Evolutionary conservation across 306 rosid species (phyloP), one percentile per base, ranked within the genome.

Genomic region (Vachellia pachyceras): DNA sequence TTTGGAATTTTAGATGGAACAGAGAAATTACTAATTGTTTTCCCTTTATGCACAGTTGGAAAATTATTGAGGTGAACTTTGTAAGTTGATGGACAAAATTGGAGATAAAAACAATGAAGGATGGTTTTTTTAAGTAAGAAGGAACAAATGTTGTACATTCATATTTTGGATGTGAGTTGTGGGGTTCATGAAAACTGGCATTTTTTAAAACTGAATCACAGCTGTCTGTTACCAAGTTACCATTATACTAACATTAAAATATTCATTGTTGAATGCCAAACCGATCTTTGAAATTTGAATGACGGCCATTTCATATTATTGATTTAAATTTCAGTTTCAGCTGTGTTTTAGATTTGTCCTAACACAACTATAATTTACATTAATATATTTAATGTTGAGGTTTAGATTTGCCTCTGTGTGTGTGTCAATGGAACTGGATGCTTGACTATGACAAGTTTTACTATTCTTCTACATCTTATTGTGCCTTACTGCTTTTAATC

Each of bases 401-500:
- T 57, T 60, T 25, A 52, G 10, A 10, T 50, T 17, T 50, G 11
- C n/a, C n/a, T 63, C 22, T 33, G 6, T 66, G 18, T 2, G n/a
- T n/a, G n/a, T 60, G 3, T 37, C 10, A 37, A 10, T 66, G 47
- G 72, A 66, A 66, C 57, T 45, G 17, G 37, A 60, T 40, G 23
- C 14, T 6, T 67, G 39, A 13, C 40, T 13, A 63, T 11, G 36
- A 60, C 18, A 33, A 42, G 29, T 7, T 67, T 72, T 35, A 12
- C 18, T 66, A 29, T 60, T 42, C 23, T 76, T 9, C 57, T 77
- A 44, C 73, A 47, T 68, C 36, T 76, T 65, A 77, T 76, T 61
- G 67, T 83, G 64, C 71, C 73, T 41, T n/a, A 46, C 44, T 84
- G 41, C 20, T 69, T 47, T 77, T 69, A 39, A 46, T 82, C 82